Evolutionary conservation across 331 rosid species (phyloP).

Genomic region (Pyrus hybrid): DNA sequence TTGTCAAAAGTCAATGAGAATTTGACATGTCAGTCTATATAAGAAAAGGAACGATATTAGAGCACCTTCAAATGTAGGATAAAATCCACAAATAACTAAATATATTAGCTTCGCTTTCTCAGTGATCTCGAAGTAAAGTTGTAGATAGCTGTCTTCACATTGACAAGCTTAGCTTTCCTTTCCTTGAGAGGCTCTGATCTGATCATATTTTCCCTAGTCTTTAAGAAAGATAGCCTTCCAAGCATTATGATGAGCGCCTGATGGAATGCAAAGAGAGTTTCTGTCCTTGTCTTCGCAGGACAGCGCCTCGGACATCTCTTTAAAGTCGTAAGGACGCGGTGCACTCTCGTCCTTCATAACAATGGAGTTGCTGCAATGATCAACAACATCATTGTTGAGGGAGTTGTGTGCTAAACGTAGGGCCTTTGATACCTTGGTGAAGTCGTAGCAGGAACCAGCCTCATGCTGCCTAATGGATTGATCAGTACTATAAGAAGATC

Average conservation of each 20-base stretch:
- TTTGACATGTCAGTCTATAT: neutral
- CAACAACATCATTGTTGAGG: neutral
- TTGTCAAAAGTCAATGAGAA: neutral
- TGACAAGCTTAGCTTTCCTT: neutral
- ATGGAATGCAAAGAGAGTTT: neutral
- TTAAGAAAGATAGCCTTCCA: neutral
- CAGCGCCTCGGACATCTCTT: constrained; percentile 1
- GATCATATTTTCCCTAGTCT: neutral
- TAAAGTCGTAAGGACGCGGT: neutral
- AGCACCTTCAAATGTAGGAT: neutral
- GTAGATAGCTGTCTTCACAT: neutral
- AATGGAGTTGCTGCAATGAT: neutral
- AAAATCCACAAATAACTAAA: neutral
- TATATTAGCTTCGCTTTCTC: neutral
- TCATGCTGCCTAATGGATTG: neutral
- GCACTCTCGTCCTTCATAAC: neutral
- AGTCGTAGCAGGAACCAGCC: neutral
- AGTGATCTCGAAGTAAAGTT: neutral
- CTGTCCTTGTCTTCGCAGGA: neutral
- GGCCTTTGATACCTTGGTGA: neutral
- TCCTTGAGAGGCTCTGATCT: constrained; percentile 1
- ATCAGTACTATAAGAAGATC: neutral
- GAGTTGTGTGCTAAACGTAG: neutral
- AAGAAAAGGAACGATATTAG: neutral
- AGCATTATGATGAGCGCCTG: neutral